Base-by-base conservation (phyloP, 116 monocot species). In the Papilionanthe hybrid region DNA sequence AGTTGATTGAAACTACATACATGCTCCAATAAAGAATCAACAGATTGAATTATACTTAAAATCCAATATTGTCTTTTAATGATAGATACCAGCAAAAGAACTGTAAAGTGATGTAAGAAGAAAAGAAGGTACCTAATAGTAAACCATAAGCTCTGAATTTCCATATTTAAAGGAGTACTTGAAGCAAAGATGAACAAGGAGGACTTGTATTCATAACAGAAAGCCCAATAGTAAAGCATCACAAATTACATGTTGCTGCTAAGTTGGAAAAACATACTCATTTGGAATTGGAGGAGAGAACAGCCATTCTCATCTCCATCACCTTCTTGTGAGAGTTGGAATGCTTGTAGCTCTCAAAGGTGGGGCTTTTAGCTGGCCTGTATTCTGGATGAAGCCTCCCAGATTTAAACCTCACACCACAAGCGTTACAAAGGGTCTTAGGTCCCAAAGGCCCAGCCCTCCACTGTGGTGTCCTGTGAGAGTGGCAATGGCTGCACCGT, bases 311-410 rank as follows among this genome's bases (percentile, higher is more conserved):
- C 91, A 89, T 87, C 89, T 86, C 86, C 91, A 91, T 65, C 45
- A 93, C 89, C 82, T 87, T 93, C 89, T 91, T 91, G 84, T 93
- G 91, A 8, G 89, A 91, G 60, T 93, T 91, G 41, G 93, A 93
- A 81, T 93, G 91, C 87, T 84, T 86, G 81, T 79, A 85, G 79
- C 86, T 86, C 49, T 81, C 86, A 81, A 91, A 93, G 45, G 91
- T 89, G 25, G 91, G 91, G 80, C 91, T 91, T 77, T 89, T 87
- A 2, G 91, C 91, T 4, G 91, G 91, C 65, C 91, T 80, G 66
- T 93, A 89, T 84, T 93, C 93, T 0, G 91, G 91, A 1, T 88
- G 85, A 81, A 90, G 55, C 78, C 90, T 84, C 8, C 91, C 91
- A 5, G 86, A 86, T 73, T 91, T 91, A 79, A 85, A 91, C 83